Evolutionary conservation across 202 grass and related monocot genomes (phyloP).

Genomic region (Elaeis oleifera): DNA sequence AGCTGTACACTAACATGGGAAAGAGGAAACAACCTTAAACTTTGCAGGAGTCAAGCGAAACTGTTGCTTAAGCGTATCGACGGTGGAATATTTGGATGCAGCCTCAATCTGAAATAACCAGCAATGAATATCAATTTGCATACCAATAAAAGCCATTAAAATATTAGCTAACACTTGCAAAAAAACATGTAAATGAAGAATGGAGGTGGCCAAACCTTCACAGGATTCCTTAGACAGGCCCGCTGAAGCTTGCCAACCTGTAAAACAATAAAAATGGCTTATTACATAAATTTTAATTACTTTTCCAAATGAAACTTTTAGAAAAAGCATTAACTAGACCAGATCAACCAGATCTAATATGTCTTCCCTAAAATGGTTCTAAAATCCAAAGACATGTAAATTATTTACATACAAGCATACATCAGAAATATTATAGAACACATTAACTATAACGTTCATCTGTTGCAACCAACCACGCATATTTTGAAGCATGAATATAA

Average conservation of each 20-base stretch:
- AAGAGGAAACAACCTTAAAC: constrained; percentile 47
- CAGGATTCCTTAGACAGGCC: constrained; percentile 85
- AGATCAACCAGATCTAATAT: too few species aligned
- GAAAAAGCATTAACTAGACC: too few species aligned
- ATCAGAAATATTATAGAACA: too few species aligned
- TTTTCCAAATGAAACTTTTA: too few species aligned
- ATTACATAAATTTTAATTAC: background rate
- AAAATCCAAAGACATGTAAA: too few species aligned
- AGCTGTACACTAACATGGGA: background rate
- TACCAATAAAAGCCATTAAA: too few species aligned
- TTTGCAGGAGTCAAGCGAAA: constrained; percentile 56
- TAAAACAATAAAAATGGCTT: constrained; percentile 4
- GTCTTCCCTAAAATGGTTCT: too few species aligned
- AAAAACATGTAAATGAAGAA: background rate
- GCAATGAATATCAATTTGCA: constrained; percentile 11
- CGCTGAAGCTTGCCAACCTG: constrained; percentile 82
- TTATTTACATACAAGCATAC: too few species aligned
- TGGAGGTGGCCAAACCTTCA: constrained; percentile 45
- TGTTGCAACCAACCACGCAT: too few species aligned
- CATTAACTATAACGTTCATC: too few species aligned
- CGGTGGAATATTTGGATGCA: constrained; percentile 82
- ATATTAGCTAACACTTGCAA: too few species aligned
- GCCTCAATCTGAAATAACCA: constrained; percentile 48
- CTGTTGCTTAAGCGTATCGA: constrained; percentile 79
- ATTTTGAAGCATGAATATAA: too few species aligned